Evolutionary conservation across 2,329 filamentous ascomycete species (phyloP), one percentile per base, ranked within the genome.

Genomic region (Ceratocystis cubensis): DNA sequence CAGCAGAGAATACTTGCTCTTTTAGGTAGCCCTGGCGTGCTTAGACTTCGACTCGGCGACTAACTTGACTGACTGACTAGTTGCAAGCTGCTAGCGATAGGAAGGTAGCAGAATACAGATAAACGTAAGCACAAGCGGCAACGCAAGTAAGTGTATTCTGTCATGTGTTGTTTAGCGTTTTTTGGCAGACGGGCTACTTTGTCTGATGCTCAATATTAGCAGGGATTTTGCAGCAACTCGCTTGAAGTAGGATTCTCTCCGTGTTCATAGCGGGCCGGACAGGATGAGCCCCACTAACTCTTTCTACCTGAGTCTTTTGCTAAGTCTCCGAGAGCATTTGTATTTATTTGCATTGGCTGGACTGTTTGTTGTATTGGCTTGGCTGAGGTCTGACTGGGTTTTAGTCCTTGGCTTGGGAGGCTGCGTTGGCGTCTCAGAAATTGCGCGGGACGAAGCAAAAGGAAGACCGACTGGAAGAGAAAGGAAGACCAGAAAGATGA

Each of bases 201-300:
- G 53, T 57, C 20, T 53, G 20, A 53, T 53, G 48, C 48, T 30
- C 56, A 59, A 59, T 59, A 59, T 59, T 59, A 37, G 17, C 56
- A 59, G 28, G 56, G 56, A 59, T 59, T n/a, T n/a, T 59, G 56
- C 56, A 33, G 33, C 56, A 37, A 10, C 8, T 37, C 28, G 56
- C 56, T 59, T 59, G 30, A 37, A 59, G 56, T n/a, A 59, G 56
- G 56, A 59, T 59, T 59, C 25, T 17, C 25, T 30, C 25, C 56
- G 28, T 59, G 30, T 59, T 59, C 30, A 59, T 59, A 20, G 56
- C 56, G 56, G 56, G 30, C 56, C 56, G 56, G 48, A 53, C 17
- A 53, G 20, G 10, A 7, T 53, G 48, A 13, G 48, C 3, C 48
- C 48, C 48, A 53, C 48, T 17, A 25, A 15, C 37, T 5, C 3